Conservation (phyloP, 2,329 filamentous ascomycete species). For the Fusarium subtropicale region DNA sequence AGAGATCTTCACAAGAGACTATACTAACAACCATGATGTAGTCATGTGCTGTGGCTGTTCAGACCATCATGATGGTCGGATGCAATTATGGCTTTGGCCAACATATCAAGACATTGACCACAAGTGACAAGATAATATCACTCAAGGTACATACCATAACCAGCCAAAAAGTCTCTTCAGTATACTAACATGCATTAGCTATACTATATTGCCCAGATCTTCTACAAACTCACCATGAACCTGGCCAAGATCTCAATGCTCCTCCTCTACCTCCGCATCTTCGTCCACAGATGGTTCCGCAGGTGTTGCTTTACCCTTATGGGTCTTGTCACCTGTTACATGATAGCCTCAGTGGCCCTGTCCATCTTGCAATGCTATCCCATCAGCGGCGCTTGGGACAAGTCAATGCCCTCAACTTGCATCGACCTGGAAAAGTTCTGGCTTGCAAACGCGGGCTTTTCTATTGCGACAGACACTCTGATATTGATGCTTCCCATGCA, state of each 20-base stretch:
- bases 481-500: constrained; percentile 61
- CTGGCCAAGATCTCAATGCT: constrained; percentile 65
- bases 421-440: constrained; percentile 60
- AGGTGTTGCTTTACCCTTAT: constrained; percentile 57
- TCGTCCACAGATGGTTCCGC: constrained; percentile 60
- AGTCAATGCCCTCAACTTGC: constrained; percentile 55
- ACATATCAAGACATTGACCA: constrained; percentile 53
- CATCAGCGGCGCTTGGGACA: constrained; percentile 60
- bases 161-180: not conserved
- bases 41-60: constrained; percentile 53
- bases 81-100: constrained; percentile 58
- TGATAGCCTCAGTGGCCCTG: constrained; percentile 57
- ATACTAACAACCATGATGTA: constrained; percentile 26
- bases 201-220: constrained; percentile 64
- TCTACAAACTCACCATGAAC: constrained; percentile 66
- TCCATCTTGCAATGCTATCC: constrained; percentile 65
- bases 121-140: constrained; percentile 51
- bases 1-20: not conserved
- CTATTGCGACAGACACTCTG: constrained; percentile 59
- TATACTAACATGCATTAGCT: constrained; percentile 50
- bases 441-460: constrained; percentile 62
- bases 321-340: constrained; percentile 58
- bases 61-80: constrained; percentile 55
- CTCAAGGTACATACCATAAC: constrained; percentile 48
- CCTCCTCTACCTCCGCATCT: constrained; percentile 66